Evolutionary conservation across 139 green algal species (phyloP), one percentile per base, ranked within the genome.

Genomic region (Coccomyxa sp.): DNA sequence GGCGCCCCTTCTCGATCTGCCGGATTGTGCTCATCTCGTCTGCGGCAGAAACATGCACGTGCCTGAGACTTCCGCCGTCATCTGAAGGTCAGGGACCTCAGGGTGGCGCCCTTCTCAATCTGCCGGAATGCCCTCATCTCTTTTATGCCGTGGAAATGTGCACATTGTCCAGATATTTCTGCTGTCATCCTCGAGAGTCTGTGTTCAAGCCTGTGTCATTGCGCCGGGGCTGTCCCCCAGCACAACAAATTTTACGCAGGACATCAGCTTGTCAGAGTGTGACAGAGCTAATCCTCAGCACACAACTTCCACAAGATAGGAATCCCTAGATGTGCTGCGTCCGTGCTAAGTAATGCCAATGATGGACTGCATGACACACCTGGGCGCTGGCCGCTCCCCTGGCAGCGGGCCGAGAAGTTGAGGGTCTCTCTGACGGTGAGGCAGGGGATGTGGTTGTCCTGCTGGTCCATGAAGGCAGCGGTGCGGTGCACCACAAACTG

Each of bases 401-500:
- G 81, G 64, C 69, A 82, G 34, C 81, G 78, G 0, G 86, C 85
- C 1, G 79, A 68, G 73, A 90, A 89, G 55, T 90, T 79, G 6
- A 90, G 40, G 0, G 86, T 90, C 77, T 90, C 73, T 50, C 83
- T 50, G 8, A 90, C 89, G 27, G 83, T 91, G 35, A 91, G 73
- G 79, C 86, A 68, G 8, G 80, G 34, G 36, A 89, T 39, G 79
- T 92, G 87, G 16, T 82, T 36, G 75, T 93, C 89, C 7, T 39
- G 44, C 80, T 93, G 89, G n/a, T 79, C 81, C 18, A 93, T 82
- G 58, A 89, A 90, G 5, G 83, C 73, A 0, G 82, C 76, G 0
- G 80, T 89, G 38, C 82, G 86, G 31, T 79, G 55, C 4, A 82
- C 73, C 38, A 86, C 41, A 73, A 93, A 91, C 36, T 78, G 68